phyloP scores from a whole-genome alignment of 2,329 filamentous ascomycete genomes.

The Rutstroemia sp. region DNA sequence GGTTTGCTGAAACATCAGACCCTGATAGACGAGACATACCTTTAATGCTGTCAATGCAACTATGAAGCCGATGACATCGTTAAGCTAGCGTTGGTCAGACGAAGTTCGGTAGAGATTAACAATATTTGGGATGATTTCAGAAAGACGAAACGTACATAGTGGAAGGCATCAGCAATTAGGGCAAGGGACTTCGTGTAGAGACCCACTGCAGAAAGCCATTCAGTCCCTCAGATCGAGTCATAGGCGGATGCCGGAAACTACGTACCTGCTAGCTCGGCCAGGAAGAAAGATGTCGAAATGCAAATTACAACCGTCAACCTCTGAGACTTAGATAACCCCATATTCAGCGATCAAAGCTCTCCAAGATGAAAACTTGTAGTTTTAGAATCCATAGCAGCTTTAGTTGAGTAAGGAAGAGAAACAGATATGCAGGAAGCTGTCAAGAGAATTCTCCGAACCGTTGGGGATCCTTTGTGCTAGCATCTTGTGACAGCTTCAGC shows the following conservation, averaged over 20 bases:
- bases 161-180: conserved; percentile 70
- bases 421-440: conserved; percentile 7
- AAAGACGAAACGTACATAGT: conserved; percentile 49
- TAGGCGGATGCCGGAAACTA: not conserved
- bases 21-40: conserved; percentile 32
- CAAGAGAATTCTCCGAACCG: conserved; percentile 5
- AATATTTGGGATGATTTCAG: not conserved
- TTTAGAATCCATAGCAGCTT: conserved; percentile 4
- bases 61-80: conserved; percentile 62
- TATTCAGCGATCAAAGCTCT: not conserved
- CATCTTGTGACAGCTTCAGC: not conserved
- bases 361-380: not conserved
- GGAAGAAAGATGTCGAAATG: conserved; percentile 40
- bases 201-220: conserved; percentile 39
- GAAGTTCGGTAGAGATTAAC: not conserved
- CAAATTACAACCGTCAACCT: conserved; percentile 33
- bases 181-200: conserved; percentile 66
- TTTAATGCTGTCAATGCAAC: conserved; percentile 58
- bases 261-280: conserved; percentile 38
- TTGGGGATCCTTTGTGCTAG: not conserved
- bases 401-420: conserved; percentile 6
- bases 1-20: not conserved
- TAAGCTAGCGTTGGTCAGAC: conserved; percentile 42
- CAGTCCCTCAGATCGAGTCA: not conserved
- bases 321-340: conserved; percentile 8